Evolutionary conservation across 306 rosid genomes (phyloP).

Genomic region (Medicago lupulina): DNA sequence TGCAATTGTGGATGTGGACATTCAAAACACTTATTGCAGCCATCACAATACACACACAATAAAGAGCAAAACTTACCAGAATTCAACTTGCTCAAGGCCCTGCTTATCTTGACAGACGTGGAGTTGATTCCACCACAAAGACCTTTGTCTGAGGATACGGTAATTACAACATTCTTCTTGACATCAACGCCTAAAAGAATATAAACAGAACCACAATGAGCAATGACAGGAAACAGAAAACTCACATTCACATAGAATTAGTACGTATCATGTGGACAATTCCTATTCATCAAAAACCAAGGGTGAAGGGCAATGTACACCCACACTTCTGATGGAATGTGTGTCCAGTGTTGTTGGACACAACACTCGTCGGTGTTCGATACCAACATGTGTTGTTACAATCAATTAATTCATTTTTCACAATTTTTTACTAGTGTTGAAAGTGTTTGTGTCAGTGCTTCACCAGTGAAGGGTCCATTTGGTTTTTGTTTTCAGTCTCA

Average conservation of each 20-base stretch:
- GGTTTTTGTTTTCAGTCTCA: neutral
- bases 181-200: conserved; percentile 63
- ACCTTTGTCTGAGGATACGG: conserved; percentile 96
- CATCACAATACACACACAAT: neutral
- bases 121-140: conserved; percentile 99
- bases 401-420: no score
- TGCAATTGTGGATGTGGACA: neutral
- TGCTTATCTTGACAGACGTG: conserved; percentile 96
- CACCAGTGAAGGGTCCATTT: neutral
- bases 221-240: conserved; percentile 36
- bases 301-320: no score
- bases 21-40: conserved; percentile 5
- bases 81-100: conserved; percentile 62
- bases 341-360: no score
- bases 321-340: no score
- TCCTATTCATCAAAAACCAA: conserved; percentile 22
- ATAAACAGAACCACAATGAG: conserved; percentile 34
- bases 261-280: neutral
- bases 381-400: no score
- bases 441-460: no score
- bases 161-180: conserved; percentile 80
- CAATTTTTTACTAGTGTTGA: no score
- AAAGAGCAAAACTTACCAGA: conserved; percentile 64
- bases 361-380: no score
- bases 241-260: neutral